Percentiles rank a stretch among this genome's conserved stretches.
Evolutionary conservation across 495 filamentous ascomycete species (phyloP).

Genomic region (Penicillium paxilli): DNA sequence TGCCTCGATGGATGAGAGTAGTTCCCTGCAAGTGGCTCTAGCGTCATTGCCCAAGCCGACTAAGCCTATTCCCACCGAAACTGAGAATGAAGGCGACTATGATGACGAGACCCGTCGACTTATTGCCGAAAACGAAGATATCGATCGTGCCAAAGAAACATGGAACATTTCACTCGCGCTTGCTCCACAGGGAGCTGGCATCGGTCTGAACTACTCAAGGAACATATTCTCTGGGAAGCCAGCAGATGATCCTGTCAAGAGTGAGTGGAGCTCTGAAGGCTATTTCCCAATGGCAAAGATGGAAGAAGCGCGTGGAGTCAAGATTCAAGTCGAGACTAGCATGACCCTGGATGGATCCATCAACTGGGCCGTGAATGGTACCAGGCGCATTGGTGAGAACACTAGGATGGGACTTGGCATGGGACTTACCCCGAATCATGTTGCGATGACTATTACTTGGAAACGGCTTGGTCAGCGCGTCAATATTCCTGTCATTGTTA

Average conservation of each 20-base stretch:
- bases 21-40: conserved; percentile 38
- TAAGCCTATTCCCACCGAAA: background rate
- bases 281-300: conserved; percentile 34
- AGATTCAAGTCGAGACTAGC: conserved; percentile 29
- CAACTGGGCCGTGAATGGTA: conserved; percentile 38
- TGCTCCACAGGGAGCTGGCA: conserved; percentile 24
- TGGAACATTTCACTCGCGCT: conserved; percentile 33
- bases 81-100: conserved; percentile 31
- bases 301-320: conserved; percentile 35
- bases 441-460: conserved; percentile 43
- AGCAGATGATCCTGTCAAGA: conserved; percentile 28
- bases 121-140: conserved; percentile 16
- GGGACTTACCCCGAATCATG: conserved; percentile 32
- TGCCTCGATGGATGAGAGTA: conserved; percentile 17
- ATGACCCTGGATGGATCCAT: conserved; percentile 25
- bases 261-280: conserved; percentile 46
- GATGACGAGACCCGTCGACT: conserved; percentile 16
- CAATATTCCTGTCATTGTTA: conserved; percentile 41
- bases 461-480: conserved; percentile 43
- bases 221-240: conserved; percentile 44
- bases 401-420: conserved; percentile 43
- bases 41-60: conserved; percentile 23
- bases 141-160: conserved; percentile 29
- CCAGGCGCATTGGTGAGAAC: conserved; percentile 38
- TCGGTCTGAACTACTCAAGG: conserved; percentile 38